A percentile compares a stretch with the other conserved stretches of the same genome.
Conservation (phyloP, 2,329 filamentous ascomycete genomes). For the Huntiella decipiens region DNA sequence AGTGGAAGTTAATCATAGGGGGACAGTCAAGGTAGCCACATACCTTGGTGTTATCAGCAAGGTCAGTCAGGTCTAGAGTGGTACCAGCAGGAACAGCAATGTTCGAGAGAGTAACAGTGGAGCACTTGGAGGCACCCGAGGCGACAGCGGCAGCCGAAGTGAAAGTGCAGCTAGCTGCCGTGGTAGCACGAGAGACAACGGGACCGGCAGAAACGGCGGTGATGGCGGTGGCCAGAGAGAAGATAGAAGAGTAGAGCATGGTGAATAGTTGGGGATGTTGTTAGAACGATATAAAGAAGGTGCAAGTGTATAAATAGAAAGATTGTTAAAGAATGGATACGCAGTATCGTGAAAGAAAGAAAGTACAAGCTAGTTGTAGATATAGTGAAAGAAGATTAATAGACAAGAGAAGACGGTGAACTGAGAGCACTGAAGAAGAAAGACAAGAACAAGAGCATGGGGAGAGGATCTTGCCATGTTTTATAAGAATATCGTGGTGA, state of each 20-base stretch:
- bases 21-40: neutral
- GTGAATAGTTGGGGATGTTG: slow-evolving; percentile 4
- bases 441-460: neutral
- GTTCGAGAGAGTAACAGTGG: slow-evolving; percentile 31
- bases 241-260: slow-evolving; percentile 12
- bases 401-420: neutral
- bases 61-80: slow-evolving; percentile 37
- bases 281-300: slow-evolving; percentile 3
- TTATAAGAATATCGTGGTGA: too few relatives aligned
- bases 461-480: neutral
- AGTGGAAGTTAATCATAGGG: slow-evolving; percentile 5
- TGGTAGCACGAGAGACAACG: slow-evolving; percentile 8
- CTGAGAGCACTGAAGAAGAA: slow-evolving; percentile 6
- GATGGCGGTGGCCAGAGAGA: slow-evolving; percentile 17
- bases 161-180: slow-evolving; percentile 29
- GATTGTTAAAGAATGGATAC: neutral
- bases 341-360: slow-evolving; percentile 2
- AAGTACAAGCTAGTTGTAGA: neutral
- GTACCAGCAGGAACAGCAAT: slow-evolving; percentile 37
- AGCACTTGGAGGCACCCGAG: slow-evolving; percentile 30
- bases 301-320: neutral
- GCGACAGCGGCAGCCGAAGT: slow-evolving; percentile 28
- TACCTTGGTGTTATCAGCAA: slow-evolving; percentile 27
- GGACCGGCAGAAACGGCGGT: slow-evolving; percentile 14
- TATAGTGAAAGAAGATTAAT: neutral